Evolutionary conservation across 768 basidiomycete genomes (phyloP).

Genomic region (Rhodotorula graminis): DNA sequence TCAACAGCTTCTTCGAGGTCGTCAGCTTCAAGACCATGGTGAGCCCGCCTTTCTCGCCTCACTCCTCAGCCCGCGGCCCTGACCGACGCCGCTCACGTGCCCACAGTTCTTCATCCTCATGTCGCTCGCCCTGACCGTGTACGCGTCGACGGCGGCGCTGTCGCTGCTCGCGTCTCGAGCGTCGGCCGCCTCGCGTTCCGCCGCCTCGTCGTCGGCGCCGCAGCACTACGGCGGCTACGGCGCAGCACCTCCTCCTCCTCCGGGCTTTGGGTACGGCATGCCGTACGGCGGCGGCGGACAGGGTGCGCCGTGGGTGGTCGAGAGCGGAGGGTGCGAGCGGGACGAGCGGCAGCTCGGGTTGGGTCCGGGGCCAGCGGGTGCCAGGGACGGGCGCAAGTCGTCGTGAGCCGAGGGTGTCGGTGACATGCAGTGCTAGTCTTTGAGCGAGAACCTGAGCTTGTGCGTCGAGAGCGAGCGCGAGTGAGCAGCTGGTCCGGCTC

Average conservation of each 20-base stretch:
- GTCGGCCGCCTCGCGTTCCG: neutral
- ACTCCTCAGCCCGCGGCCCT: neutral
- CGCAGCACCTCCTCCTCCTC: neutral
- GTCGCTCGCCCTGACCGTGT: slow-evolving; percentile 41
- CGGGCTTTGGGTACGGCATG: slow-evolving; percentile 15
- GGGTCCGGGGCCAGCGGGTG: neutral
- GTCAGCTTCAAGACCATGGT: slow-evolving; percentile 97
- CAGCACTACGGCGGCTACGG: neutral
- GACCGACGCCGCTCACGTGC: neutral
- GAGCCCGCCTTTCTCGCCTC: neutral
- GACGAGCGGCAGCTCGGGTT: neutral
- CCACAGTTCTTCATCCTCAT: slow-evolving; percentile 47
- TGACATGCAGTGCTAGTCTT: neutral
- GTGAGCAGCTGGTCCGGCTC: neutral
- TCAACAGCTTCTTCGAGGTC: slow-evolving; percentile 93
- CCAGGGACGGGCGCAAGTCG: neutral
- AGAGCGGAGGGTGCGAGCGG: slow-evolving; percentile 4
- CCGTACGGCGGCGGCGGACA: slow-evolving; percentile 11
- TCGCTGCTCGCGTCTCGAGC: slow-evolving; percentile 15
- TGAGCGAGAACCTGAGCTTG: neutral
- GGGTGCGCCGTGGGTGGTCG: slow-evolving; percentile 18
- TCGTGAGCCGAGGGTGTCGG: neutral
- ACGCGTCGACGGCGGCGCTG: slow-evolving; percentile 33
- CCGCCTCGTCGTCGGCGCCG: neutral
- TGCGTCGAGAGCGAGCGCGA: neutral